Conservation (phyloP, 441 rosid species). For the Mallotus repandus region DNA sequence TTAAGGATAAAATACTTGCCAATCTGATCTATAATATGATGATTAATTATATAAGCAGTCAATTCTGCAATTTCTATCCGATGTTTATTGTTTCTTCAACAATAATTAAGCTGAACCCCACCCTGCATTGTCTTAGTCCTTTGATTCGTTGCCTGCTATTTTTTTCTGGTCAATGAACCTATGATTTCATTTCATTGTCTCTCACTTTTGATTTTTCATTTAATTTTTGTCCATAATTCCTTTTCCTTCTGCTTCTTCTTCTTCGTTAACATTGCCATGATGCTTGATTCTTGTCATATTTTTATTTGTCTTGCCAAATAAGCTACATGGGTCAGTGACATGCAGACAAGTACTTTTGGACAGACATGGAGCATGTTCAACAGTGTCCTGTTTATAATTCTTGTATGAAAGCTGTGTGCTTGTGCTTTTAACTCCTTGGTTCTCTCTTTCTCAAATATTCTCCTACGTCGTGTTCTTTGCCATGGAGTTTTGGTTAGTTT, state of each 20-base stretch:
- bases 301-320: neutral
- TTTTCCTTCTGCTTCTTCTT: neutral
- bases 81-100: neutral
- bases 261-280: neutral
- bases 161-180: neutral
- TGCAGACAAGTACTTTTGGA: neutral
- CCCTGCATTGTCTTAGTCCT: neutral
- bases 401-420: neutral
- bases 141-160: neutral
- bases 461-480: neutral
- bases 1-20: neutral
- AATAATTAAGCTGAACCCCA: neutral
- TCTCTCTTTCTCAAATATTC: neutral
- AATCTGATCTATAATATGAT: no score
- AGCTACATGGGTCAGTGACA: neutral
- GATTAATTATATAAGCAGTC: no score
- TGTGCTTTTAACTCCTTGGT: neutral
- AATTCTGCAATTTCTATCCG: no score
- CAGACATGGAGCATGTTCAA: neutral
- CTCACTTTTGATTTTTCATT: no score
- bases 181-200: neutral
- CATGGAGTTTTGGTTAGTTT: conserved; percentile 27
- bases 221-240: no score
- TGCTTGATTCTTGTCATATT: neutral
- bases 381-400: neutral